These are phyloP conservation scores for Blastobotrys peoriensis DNA, from an alignment of 805 yeast species.

Conservation along the genomic window DNA sequence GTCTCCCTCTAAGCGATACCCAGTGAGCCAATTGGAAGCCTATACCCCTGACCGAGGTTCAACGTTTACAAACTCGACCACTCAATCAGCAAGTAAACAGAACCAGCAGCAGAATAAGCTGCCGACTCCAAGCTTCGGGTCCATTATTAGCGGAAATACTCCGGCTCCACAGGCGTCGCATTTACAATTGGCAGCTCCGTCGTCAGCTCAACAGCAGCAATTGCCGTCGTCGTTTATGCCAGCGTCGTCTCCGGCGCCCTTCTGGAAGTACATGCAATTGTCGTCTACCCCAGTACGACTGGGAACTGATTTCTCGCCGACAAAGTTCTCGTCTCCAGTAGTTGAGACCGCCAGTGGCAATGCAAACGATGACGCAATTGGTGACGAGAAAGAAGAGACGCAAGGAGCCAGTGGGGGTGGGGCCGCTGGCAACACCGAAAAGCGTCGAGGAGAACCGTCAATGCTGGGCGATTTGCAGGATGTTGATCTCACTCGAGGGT, in stretches of 20 bases:
- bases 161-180: constrained; percentile 25
- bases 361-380: constrained; percentile 1
- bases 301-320: constrained; percentile 25
- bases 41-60: constrained; percentile 58
- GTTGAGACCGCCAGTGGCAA: constrained; percentile 8
- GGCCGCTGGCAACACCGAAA: not conserved
- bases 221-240: constrained; percentile 40
- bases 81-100: not conserved
- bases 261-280: constrained; percentile 88
- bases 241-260: constrained; percentile 71
- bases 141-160: constrained; percentile 8
- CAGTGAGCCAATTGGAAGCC: constrained; percentile 50
- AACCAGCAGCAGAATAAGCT: not conserved
- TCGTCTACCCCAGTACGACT: constrained; percentile 23
- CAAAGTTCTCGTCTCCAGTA: constrained; percentile 27
- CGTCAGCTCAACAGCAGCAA: constrained; percentile 30
- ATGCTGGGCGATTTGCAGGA: constrained; percentile 40
- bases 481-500: constrained; percentile 45
- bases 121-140: not conserved
- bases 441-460: constrained; percentile 10
- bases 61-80: not conserved
- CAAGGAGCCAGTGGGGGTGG: constrained; percentile 5
- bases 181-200: constrained; percentile 33
- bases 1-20: constrained; percentile 20
- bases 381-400: not conserved